phyloP scores from a whole-genome alignment of 371 early-diverging fungal genomes.

The Mycotypha africana region DNA sequence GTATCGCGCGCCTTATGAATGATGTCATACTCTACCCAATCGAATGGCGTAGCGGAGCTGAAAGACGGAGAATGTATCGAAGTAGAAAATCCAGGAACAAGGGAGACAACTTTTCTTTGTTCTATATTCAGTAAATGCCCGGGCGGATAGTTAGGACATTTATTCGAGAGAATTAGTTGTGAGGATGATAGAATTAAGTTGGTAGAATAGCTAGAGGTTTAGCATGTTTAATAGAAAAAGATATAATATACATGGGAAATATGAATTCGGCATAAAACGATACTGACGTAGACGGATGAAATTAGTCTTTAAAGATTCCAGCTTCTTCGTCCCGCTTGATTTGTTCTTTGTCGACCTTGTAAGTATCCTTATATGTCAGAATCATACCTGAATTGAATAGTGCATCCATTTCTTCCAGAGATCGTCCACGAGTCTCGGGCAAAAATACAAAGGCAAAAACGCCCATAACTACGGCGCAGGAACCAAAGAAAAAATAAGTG shows the following conservation, averaged over 20 bases:
- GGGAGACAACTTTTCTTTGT: too few relatives aligned
- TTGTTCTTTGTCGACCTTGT: constrained; percentile 8
- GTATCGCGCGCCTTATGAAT: too few relatives aligned
- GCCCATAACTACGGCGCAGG: constrained; percentile 39
- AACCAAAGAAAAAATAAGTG: constrained; percentile 53
- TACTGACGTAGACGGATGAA: too few relatives aligned
- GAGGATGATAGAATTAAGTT: background rate
- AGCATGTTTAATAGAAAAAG: too few relatives aligned
- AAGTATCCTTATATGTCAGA: constrained; percentile 15
- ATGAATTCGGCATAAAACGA: background rate
- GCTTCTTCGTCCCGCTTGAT: constrained; percentile 15
- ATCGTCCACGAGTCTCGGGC: constrained; percentile 59
- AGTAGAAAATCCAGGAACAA: too few relatives aligned
- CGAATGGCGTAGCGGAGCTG: too few relatives aligned
- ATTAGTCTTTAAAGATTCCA: constrained; percentile 17
- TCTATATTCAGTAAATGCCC: background rate
- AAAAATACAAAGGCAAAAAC: constrained; percentile 38
- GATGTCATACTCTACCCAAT: too few relatives aligned
- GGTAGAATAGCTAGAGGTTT: background rate
- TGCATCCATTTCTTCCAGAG: constrained; percentile 60
- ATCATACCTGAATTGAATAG: constrained; percentile 9
- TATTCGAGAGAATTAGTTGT: background rate
- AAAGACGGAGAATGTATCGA: too few relatives aligned
- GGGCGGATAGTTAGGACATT: background rate
- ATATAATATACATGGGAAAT: too few relatives aligned